Percentiles rank a stretch among this genome's conserved stretches.
These are phyloP conservation scores for Rasamsonia emersonii DNA, from an alignment of 2,329 filamentous ascomycete species.

Conservation along the genomic window DNA sequence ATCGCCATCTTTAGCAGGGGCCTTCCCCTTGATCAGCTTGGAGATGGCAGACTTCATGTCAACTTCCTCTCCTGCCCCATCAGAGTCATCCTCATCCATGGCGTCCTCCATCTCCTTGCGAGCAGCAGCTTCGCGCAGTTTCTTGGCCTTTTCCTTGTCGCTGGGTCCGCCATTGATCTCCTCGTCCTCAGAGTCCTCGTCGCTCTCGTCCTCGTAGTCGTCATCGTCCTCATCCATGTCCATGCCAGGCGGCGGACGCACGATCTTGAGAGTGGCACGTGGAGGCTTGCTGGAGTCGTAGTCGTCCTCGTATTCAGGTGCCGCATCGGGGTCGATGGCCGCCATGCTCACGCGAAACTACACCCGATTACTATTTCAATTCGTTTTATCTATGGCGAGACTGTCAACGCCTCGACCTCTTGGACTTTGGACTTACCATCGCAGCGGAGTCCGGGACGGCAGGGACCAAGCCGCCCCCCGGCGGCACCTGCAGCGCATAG, in stretches of 20 bases:
- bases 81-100: slow-evolving; percentile 47
- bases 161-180: slow-evolving; percentile 83
- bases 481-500: slow-evolving; percentile 85
- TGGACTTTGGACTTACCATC: slow-evolving; percentile 53
- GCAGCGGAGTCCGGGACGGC: slow-evolving; percentile 70
- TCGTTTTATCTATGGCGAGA: slow-evolving; percentile 1
- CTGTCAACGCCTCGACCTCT: background rate
- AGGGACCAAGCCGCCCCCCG: slow-evolving; percentile 73
- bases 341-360: slow-evolving; percentile 99
- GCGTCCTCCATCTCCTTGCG: slow-evolving; percentile 68
- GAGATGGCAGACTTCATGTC: slow-evolving; percentile 50
- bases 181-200: slow-evolving; percentile 54
- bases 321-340: slow-evolving; percentile 82
- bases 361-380: background rate
- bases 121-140: slow-evolving; percentile 69
- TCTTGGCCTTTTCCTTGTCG: slow-evolving; percentile 82
- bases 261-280: slow-evolving; percentile 82
- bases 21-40: slow-evolving; percentile 58
- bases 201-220: slow-evolving; percentile 51
- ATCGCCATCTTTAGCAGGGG: slow-evolving; percentile 58
- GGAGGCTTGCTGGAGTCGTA: slow-evolving; percentile 54
- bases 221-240: slow-evolving; percentile 55
- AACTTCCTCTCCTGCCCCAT: slow-evolving; percentile 51
- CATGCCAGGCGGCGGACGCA: slow-evolving; percentile 59
- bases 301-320: slow-evolving; percentile 56